Base-by-base conservation (phyloP, 352 stramenopile genomes). In the Pythium vanterpoolii region DNA sequence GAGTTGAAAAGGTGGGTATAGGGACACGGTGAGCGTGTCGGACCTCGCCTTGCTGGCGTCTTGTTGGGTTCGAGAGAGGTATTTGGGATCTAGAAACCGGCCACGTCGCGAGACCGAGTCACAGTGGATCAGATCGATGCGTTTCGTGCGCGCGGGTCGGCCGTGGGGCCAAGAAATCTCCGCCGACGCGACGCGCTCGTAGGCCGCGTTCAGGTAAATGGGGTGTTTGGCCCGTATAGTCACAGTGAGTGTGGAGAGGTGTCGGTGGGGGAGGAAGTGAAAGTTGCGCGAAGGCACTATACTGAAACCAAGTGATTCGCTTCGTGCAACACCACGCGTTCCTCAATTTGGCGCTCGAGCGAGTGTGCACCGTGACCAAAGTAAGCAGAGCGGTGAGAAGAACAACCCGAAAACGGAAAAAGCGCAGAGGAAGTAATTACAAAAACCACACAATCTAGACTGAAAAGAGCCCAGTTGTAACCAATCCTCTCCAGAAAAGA, bases 261-360 rank as follows among this genome's bases (percentile, higher is more conserved):
- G 45, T 58, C 39, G 53, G 27, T 50, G 48, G 51, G 54, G 45
- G 54, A 56, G 61, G 53, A 63, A 61, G 49, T 34, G 43, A 14
- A 64, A 51, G 62, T 69, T 69, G 62, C 62, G 31, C 56, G 9
- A 62, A 61, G 30, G n/a, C 6, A 51, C 16, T 30, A 69, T 69
- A 69, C 54, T 64, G 56, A 69, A 50, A 48, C 19, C 55, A 57
- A 69, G 62, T 62, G n/a, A 45, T 26, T 49, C 14, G 26, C 55
- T 69, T 69, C 44, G 48, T 44, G 53, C 53, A 68, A 63, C 61
- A 54, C 19, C 9, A 48, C 34, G 27, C 27, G 8, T 57, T 30
- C 28, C 55, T 33, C 28, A 53, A 53, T 56, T 19, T 5, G 45
- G 33, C n/a, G 14, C 28, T 11, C 16, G 43, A 50, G 58, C 58